A percentile compares a stretch with the other conserved stretches of the same genome.
Conservation (phyloP, 2,329 filamentous ascomycete genomes). For the Sclerotinia trifoliorum region DNA sequence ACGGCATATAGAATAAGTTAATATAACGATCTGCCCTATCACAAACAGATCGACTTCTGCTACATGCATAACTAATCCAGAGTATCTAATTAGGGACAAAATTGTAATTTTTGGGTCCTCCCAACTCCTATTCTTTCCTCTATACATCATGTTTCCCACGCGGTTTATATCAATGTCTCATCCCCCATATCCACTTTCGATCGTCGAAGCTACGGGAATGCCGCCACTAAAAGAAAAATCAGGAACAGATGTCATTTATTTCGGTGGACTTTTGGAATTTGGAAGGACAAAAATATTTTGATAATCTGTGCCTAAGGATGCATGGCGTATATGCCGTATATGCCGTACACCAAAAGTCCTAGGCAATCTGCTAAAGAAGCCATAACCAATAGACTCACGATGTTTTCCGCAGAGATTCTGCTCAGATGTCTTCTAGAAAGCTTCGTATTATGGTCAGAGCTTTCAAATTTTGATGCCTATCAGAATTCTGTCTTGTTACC, state of each 20-base stretch:
- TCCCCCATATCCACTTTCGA: constrained; percentile 17
- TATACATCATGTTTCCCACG: not conserved
- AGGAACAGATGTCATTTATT: constrained; percentile 1
- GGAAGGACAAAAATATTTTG: not conserved
- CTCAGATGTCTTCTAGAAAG: constrained; percentile 15
- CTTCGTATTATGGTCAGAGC: not conserved
- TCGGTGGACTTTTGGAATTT: not conserved
- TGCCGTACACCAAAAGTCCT: not conserved
- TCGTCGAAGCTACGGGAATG: not conserved
- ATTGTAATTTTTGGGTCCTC: not conserved
- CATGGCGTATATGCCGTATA: not conserved
- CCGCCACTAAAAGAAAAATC: constrained; percentile 1
- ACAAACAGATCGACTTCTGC: not conserved
- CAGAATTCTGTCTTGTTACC: not conserved
- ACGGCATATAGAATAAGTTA: not conserved
- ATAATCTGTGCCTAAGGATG: not conserved
- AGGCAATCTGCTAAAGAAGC: not conserved
- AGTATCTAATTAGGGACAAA: not conserved
- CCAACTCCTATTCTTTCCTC: not conserved
- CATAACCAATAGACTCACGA: constrained; percentile 1
- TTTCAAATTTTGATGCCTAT: not conserved
- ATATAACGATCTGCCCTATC: constrained; percentile 1
- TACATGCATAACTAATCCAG: constrained; percentile 1
- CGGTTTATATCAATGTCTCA: constrained; percentile 16
- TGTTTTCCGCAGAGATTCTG: not conserved